Evolutionary conservation across 2,329 filamentous ascomycete genomes (phyloP).

Genomic region (Curvularia lunata): DNA sequence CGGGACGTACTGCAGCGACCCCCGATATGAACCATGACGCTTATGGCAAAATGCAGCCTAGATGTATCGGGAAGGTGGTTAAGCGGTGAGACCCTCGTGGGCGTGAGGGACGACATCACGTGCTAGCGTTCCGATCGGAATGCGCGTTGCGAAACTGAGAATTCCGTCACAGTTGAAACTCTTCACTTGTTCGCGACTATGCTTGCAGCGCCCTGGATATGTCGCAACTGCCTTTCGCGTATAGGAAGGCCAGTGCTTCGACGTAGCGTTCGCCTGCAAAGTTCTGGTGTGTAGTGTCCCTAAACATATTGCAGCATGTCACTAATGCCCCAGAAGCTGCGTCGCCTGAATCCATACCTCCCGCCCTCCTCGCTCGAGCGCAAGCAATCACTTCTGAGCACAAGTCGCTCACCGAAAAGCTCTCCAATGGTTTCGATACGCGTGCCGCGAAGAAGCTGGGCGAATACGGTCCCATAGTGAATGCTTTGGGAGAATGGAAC

Average conservation of each 20-base stretch:
- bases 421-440: conserved; percentile 63
- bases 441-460: conserved; percentile 64
- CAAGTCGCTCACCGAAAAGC: conserved; percentile 57
- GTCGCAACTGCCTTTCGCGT: conserved; percentile 55
- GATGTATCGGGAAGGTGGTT: conserved; percentile 23
- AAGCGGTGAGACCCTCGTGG: conserved; percentile 9
- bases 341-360: conserved; percentile 53
- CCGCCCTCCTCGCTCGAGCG: conserved; percentile 62
- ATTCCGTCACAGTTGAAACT: conserved; percentile 16
- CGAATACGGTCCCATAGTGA: conserved; percentile 60
- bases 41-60: background rate
- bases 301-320: background rate
- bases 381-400: conserved; percentile 63
- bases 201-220: conserved; percentile 54
- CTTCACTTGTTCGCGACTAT: conserved; percentile 36
- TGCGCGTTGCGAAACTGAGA: conserved; percentile 26
- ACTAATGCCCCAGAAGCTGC: conserved; percentile 29
- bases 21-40: conserved; percentile 16
- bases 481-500: conserved; percentile 64
- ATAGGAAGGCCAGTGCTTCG: conserved; percentile 44
- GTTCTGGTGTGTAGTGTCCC: conserved; percentile 26
- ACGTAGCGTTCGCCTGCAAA: conserved; percentile 37
- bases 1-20: conserved; percentile 19
- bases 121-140: conserved; percentile 33
- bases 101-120: conserved; percentile 29